These are phyloP conservation scores for Melanogaster broomeanus DNA, from an alignment of 768 basidiomycete species.

Conservation along the genomic window DNA sequence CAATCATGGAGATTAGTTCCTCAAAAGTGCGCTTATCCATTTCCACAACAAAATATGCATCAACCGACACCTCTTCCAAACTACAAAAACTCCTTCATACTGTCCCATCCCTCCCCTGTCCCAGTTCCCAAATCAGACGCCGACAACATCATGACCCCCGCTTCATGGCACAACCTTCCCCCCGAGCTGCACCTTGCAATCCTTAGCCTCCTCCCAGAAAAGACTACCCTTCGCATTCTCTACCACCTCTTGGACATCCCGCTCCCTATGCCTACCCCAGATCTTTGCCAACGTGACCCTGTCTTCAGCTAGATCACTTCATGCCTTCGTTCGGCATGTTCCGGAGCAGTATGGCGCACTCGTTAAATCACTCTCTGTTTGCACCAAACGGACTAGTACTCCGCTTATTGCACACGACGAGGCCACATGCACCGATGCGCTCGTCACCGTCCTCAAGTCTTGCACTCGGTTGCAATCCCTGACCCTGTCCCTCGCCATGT, in stretches of 20 bases:
- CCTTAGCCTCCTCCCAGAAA: slow-evolving; percentile 47
- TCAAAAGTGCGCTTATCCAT: not conserved
- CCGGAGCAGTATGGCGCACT: slow-evolving; percentile 55
- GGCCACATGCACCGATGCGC: slow-evolving; percentile 42
- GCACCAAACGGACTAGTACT: slow-evolving; percentile 38
- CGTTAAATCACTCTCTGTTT: slow-evolving; percentile 50
- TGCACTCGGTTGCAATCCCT: slow-evolving; percentile 44
- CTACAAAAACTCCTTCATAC: not conserved
- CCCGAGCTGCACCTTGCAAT: slow-evolving; percentile 65
- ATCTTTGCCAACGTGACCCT: slow-evolving; percentile 62
- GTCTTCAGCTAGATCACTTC: slow-evolving; percentile 44
- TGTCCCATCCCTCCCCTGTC: not conserved
- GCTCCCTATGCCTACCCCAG: slow-evolving; percentile 55
- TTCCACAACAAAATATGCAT: slow-evolving; percentile 1
- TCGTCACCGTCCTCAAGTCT: slow-evolving; percentile 51
- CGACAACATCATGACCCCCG: slow-evolving; percentile 5
- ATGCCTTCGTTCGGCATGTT: slow-evolving; percentile 55
- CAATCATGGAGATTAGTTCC: slow-evolving; percentile 19
- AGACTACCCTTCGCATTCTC: slow-evolving; percentile 51
- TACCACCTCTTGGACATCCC: slow-evolving; percentile 48
- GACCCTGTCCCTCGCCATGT: slow-evolving; percentile 27
- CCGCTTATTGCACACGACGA: slow-evolving; percentile 26
- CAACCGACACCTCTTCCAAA: not conserved
- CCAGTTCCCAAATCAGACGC: not conserved
- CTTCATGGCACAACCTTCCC: slow-evolving; percentile 60